Evolutionary conservation across 2,329 filamentous ascomycete species (phyloP).

Genomic region (Myrmaecium sp.): DNA sequence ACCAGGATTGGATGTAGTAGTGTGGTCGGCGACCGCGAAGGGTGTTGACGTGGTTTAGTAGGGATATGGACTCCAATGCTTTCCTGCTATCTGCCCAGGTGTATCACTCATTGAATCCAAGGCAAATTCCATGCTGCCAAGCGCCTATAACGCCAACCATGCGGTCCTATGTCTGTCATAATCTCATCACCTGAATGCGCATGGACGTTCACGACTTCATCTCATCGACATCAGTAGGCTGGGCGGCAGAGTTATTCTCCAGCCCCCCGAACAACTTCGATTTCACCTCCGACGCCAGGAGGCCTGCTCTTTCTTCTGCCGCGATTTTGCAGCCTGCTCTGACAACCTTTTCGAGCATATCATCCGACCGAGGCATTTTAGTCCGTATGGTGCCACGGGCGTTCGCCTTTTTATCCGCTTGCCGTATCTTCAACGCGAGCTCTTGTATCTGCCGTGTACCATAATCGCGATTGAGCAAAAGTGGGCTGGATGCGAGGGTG

Average conservation of each 20-base stretch:
- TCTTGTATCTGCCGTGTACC: constrained; percentile 85
- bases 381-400: constrained; percentile 10
- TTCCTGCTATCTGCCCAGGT: too few relatives aligned
- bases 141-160: too few relatives aligned
- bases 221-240: background rate
- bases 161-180: too few relatives aligned
- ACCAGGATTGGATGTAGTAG: too few relatives aligned
- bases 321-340: constrained; percentile 44
- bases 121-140: too few relatives aligned
- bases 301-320: constrained; percentile 43
- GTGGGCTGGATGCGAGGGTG: constrained; percentile 77
- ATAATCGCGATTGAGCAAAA: constrained; percentile 86
- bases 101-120: too few relatives aligned
- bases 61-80: too few relatives aligned
- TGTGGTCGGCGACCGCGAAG: too few relatives aligned
- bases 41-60: too few relatives aligned
- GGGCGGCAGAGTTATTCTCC: background rate
- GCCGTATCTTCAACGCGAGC: constrained; percentile 63
- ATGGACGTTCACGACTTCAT: too few relatives aligned
- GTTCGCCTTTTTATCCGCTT: constrained; percentile 31
- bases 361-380: too few relatives aligned
- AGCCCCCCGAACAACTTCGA: constrained; percentile 38
- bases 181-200: too few relatives aligned
- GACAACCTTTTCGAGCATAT: constrained; percentile 42
- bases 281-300: constrained; percentile 47